These are phyloP conservation scores for Talaromyces trachyspermus DNA, from an alignment of 495 filamentous ascomycete genomes.

Conservation along the genomic window DNA sequence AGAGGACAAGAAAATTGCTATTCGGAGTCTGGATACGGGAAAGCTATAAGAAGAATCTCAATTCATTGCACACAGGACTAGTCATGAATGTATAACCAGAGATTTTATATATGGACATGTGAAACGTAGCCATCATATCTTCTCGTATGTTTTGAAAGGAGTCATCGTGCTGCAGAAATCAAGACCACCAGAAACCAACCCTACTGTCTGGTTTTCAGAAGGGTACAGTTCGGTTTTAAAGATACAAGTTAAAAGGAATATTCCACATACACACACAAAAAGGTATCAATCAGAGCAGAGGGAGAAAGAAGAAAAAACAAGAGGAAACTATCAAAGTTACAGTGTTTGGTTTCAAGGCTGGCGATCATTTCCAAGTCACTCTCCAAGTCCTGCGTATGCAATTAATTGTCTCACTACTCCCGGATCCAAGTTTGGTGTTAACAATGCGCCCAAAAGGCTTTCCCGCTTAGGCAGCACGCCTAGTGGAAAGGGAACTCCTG, in stretches of 20 bases:
- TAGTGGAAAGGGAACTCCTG: conserved; percentile 44
- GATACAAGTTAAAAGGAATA: conserved; percentile 6
- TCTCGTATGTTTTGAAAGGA: not conserved
- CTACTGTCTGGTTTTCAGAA: not conserved
- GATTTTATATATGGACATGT: not conserved
- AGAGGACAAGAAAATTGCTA: too few species aligned
- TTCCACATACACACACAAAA: conserved; percentile 1
- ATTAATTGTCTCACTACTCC: conserved; percentile 65
- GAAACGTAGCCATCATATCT: not conserved
- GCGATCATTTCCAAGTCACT: conserved; percentile 18
- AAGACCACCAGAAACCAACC: not conserved
- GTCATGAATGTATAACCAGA: not conserved
- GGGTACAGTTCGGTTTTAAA: conserved; percentile 5
- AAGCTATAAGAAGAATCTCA: too few species aligned
- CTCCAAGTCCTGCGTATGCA: conserved; percentile 59
- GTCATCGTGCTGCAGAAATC: not conserved
- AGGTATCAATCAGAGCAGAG: conserved; percentile 1
- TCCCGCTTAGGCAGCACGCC: conserved; percentile 63
- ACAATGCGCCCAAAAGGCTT: conserved; percentile 59
- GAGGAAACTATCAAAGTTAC: conserved; percentile 4
- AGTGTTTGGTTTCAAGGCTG: too few species aligned
- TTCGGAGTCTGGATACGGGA: too few species aligned
- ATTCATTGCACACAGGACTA: not conserved
- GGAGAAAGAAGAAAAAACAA: conserved; percentile 1
- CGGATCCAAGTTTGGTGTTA: conserved; percentile 52